Conservation (phyloP, 768 basidiomycete genomes). For the Lyophyllum shimeji region DNA sequence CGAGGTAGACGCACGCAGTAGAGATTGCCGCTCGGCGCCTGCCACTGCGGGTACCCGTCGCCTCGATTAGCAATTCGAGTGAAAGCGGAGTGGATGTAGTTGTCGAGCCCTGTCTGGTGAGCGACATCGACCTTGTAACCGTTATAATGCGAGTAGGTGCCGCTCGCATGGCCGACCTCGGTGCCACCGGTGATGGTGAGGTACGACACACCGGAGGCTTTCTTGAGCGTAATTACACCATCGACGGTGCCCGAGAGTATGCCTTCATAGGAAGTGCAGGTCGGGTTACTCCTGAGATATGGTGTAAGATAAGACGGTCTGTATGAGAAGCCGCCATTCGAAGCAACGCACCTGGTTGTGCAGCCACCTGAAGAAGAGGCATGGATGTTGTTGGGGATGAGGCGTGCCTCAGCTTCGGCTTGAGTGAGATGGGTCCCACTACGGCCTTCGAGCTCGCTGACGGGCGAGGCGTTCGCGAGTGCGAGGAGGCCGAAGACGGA, state of each 20-base stretch:
- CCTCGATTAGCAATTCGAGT: slow-evolving; percentile 25
- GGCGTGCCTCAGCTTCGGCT: slow-evolving; percentile 24
- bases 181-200: slow-evolving; percentile 67
- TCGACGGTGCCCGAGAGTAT: slow-evolving; percentile 28
- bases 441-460: background rate
- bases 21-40: slow-evolving; percentile 25
- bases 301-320: background rate
- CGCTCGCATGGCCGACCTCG: slow-evolving; percentile 28
- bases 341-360: slow-evolving; percentile 16
- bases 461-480: background rate
- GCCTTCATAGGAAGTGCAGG: slow-evolving; percentile 26
- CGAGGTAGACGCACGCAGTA: slow-evolving; percentile 24
- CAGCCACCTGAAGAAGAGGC: slow-evolving; percentile 26
- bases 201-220: slow-evolving; percentile 50
- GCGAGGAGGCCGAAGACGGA: background rate
- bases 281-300: slow-evolving; percentile 20
- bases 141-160: slow-evolving; percentile 25
- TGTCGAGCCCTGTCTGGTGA: slow-evolving; percentile 21
- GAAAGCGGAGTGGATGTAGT: slow-evolving; percentile 24
- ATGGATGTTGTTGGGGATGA: slow-evolving; percentile 24
- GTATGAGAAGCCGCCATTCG: background rate
- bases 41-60: slow-evolving; percentile 28
- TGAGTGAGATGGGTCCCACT: slow-evolving; percentile 17
- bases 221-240: slow-evolving; percentile 27
- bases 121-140: slow-evolving; percentile 29